Evolutionary conservation across 2,329 filamentous ascomycete species (phyloP), one percentile per base, ranked within the genome.

Genomic region (Hypoxylon sp.): DNA sequence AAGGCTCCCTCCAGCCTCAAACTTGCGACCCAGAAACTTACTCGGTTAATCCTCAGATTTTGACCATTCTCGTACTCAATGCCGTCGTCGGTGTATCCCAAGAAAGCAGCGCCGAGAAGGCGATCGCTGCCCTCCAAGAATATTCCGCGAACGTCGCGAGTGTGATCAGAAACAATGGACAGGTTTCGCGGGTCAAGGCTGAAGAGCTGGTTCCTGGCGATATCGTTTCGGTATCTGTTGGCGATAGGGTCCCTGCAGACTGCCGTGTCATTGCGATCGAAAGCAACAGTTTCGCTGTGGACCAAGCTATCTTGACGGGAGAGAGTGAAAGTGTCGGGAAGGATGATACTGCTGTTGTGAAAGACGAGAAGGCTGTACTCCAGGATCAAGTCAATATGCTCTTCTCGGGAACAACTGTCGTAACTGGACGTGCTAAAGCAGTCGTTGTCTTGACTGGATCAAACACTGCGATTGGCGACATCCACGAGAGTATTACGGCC

Each of bases 101-200:
- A 85, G 96, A 99, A 85, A 98, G 93, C 82, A 98, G 94, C 78
- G 96, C 96, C 72, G 96, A 99, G 81, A 98, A 98, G 84, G 96
- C 96, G 56, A 99, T 99, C 79, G 94, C 96, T 26, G 96, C 96
- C 48, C 88, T 99, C 63, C 96, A 99, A 83, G 95, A 99, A 87
- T 99, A 99, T 84, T 98, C 95, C 31, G 96, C 96, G 77, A 99
- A 98, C 82, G 94, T 97, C 81, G 95, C 96, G 74, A 99, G 95
- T 79, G 95, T 97, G 58, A 81, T 97, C 65, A 92, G 96, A 76
- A 91, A 95, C 83, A 82, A 83, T 75, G 94, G 95, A 55, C 88
- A 91, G 74, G 85, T 95, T 70, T 89, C 90, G 72, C 90, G 92
- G 73, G 84, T 99, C 83, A 97, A 96, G 85, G 96, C 96, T n/a